These are phyloP conservation scores for Solanum piurae DNA, from an alignment of 257 asterid genomes.

Conservation along the genomic window DNA sequence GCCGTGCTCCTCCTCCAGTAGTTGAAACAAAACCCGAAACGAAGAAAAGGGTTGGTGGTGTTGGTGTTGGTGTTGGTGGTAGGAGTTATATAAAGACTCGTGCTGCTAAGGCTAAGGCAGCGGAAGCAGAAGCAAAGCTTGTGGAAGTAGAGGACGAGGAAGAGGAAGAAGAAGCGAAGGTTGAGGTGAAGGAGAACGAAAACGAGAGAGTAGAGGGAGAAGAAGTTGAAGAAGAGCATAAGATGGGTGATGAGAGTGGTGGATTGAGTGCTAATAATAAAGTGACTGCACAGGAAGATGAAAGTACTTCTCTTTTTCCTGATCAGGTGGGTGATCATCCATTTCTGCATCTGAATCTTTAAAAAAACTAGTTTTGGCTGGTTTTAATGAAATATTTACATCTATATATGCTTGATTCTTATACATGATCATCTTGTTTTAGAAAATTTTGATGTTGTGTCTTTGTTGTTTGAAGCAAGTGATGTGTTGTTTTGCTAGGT, in stretches of 20 bases:
- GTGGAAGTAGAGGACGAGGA: background rate
- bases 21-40: background rate
- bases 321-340: slow-evolving; percentile 15
- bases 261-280: slow-evolving; percentile 32
- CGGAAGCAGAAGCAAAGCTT: background rate
- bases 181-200: background rate
- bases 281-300: slow-evolving; percentile 25
- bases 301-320: slow-evolving; percentile 16
- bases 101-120: slow-evolving; percentile 23
- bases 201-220: background rate
- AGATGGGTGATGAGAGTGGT: slow-evolving; percentile 36
- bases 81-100: slow-evolving; percentile 12
- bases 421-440: background rate
- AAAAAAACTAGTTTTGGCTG: background rate
- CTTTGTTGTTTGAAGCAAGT: background rate
- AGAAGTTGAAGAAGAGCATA: background rate
- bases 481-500: background rate
- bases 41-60: background rate
- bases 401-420: background rate
- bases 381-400: background rate
- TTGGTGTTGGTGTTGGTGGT: background rate
- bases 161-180: background rate
- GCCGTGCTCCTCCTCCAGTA: background rate
- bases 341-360: background rate
- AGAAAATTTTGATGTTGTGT: background rate